phyloP scores from a whole-genome alignment of 345 rosid species.

The Acer saccharum region DNA sequence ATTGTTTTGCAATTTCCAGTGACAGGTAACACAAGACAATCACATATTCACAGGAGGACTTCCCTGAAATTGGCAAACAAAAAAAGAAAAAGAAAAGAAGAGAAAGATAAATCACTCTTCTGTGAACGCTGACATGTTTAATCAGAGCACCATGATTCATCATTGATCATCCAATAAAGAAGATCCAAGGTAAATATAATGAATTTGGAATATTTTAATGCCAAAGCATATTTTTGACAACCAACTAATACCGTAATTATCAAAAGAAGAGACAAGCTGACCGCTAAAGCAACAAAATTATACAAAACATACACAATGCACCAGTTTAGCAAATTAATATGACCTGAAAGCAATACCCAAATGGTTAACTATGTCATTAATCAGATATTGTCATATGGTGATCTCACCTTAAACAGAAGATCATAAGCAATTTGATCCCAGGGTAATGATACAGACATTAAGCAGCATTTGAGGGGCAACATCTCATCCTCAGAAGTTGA shows the following conservation, averaged over 20 bases:
- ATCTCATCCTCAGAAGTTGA: slow-evolving; percentile 71
- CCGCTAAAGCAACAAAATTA: not conserved
- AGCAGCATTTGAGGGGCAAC: slow-evolving; percentile 92
- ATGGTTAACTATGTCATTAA: not conserved
- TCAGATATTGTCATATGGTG: not conserved
- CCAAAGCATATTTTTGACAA: slow-evolving; percentile 6
- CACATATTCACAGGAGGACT: slow-evolving; percentile 69
- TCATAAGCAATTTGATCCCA: slow-evolving; percentile 96
- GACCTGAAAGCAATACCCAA: not conserved
- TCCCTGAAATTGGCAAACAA: slow-evolving; percentile 45
- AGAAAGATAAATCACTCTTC: slow-evolving; percentile 10
- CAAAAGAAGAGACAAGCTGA: not conserved
- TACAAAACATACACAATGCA: not conserved
- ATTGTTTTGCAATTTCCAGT: slow-evolving; percentile 10
- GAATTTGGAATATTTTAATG: not conserved
- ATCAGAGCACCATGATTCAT: not conserved
- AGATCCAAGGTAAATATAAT: not conserved
- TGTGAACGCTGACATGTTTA: slow-evolving; percentile 1
- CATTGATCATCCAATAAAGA: not conserved
- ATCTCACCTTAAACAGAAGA: slow-evolving; percentile 86
- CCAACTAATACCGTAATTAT: not conserved
- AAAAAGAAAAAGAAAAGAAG: not conserved
- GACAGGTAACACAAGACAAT: slow-evolving; percentile 1
- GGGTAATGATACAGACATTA: slow-evolving; percentile 92
- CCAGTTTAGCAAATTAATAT: not conserved